Conservation (phyloP, 139 green algal species). For the Penium margaritaceum region DNA sequence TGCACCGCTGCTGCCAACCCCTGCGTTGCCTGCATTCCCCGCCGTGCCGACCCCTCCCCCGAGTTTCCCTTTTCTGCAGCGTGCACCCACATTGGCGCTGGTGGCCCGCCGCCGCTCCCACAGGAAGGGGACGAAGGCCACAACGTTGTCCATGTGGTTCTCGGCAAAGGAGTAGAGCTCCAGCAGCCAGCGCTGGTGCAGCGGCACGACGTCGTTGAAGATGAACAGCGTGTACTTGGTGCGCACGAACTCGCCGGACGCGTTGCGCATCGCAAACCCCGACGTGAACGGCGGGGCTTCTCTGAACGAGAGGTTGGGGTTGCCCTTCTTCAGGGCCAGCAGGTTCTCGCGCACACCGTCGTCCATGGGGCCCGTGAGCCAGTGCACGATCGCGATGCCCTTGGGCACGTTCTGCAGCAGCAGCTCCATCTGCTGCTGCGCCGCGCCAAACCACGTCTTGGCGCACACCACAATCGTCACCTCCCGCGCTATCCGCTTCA, state of each 20-base stretch:
- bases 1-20: background rate
- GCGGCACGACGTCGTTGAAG: conserved; percentile 21
- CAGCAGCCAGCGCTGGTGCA: conserved; percentile 2
- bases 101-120: background rate
- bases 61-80: too few species aligned
- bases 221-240: conserved; percentile 30
- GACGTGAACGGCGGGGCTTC: background rate
- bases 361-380: conserved; percentile 9
- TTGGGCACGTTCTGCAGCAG: background rate
- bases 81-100: background rate
- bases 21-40: background rate
- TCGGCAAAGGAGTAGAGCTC: conserved; percentile 12
- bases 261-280: conserved; percentile 17
- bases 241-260: background rate
- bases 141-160: background rate
- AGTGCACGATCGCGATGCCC: conserved; percentile 4
- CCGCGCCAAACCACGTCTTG: conserved; percentile 11
- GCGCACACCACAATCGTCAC: conserved; percentile 23
- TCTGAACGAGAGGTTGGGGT: background rate
- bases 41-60: background rate
- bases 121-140: background rate
- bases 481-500: background rate
- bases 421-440: background rate
- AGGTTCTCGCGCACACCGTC: background rate
- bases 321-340: background rate